phyloP scores from a whole-genome alignment of 2,329 filamentous ascomycete species.

The Trichoderma sp. region DNA sequence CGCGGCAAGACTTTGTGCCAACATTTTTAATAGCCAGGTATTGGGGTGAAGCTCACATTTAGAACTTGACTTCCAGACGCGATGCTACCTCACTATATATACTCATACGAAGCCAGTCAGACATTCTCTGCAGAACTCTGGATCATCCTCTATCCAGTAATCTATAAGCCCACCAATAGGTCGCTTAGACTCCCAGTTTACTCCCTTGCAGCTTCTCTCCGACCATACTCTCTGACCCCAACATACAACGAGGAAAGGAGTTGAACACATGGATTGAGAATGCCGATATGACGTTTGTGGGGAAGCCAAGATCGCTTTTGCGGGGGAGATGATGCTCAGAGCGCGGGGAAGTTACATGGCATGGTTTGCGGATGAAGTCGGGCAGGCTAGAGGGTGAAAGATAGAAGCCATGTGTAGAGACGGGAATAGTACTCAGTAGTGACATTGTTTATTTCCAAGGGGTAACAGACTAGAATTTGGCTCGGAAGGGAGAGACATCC shows the following conservation, averaged over 20 bases:
- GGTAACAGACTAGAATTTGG: background rate
- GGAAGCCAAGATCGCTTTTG: background rate
- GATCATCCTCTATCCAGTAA: background rate
- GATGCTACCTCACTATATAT: background rate
- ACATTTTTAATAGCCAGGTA: background rate
- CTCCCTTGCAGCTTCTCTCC: conserved; percentile 29
- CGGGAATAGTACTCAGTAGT: no score
- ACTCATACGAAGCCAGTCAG: background rate
- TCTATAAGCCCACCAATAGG: background rate
- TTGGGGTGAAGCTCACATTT: background rate
- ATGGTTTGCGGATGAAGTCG: background rate
- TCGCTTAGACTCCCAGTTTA: background rate
- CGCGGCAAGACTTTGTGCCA: background rate
- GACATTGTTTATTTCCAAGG: background rate
- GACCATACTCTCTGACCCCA: background rate
- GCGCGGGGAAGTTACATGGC: background rate
- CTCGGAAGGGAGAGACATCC: background rate
- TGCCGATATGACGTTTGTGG: background rate
- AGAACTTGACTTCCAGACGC: background rate
- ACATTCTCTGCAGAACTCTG: background rate
- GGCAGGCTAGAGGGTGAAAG: background rate
- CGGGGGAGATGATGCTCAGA: background rate
- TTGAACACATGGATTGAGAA: background rate
- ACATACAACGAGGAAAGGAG: background rate
- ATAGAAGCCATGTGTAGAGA: background rate